Base-by-base conservation (phyloP, 192 early-diverging fungal species). In the Coemansia furcata region DNA sequence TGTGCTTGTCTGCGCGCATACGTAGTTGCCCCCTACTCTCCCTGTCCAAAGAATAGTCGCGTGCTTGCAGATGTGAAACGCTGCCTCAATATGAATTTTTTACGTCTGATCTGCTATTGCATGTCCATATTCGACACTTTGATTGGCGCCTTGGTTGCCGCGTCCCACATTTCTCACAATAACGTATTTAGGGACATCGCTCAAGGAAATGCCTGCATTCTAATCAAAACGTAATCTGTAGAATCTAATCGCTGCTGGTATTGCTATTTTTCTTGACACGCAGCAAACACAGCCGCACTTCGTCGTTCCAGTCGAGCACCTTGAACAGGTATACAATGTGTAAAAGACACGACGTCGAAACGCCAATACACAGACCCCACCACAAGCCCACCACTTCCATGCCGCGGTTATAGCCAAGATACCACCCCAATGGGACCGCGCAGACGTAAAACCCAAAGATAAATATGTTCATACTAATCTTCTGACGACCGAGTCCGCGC, bases 391-490 rank as follows among this genome's bases (percentile, higher is more conserved):
- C 35, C 9, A 80, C 75, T 36, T 78, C 83, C 21, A 73, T 17
- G 9, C 60, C 78, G 12, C 44, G 11, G 23, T 69, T 67, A 43
- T 81, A 88, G 4, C 84, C 80, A 54, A 88, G 60, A 33, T 72
- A 82, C 35, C 86, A 69, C 1, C 87, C 87, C 17, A 88, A 68
- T 12, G 87, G 87, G 17, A 88, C 68, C 12, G 82, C 86, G 36
- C 85, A 44, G 42, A 83, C 12, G 55, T 88, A 88, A 69, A 86
- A 88, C 1, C 79, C 71, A 8, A 81, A 50, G n/a, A 88, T 68
- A 46, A 84, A 87, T 33, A 87, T 77, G 36, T 65, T 52, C 17
- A 86, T 84, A 30, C 84, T 86, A 11, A 76, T 64, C 30, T 71
- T 70, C 60, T 88, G 87, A 49, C 83, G 73, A 1, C 86, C 87